Base-by-base conservation (phyloP, 2,329 filamentous ascomycete species). In the Xylariaceae sp. region DNA sequence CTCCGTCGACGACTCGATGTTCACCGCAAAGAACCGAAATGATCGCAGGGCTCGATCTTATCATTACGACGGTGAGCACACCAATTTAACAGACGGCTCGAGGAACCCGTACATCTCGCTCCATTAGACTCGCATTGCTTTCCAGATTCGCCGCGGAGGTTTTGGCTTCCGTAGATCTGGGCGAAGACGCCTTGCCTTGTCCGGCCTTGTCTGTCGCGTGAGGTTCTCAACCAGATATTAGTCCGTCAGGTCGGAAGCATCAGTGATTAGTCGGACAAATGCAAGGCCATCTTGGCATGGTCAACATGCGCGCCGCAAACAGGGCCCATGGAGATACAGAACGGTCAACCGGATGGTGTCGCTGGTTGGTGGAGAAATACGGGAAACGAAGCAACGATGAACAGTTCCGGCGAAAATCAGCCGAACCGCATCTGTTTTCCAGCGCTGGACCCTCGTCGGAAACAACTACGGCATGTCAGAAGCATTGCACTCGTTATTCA, bases 121-220 rank as follows among this genome's bases (percentile, higher is more conserved):
- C 29, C 18, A 18, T n/a, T 5, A 15, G 45, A 49, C 9, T 12
- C 40, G 34, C 30, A 39, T 37, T 50, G n/a, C 22, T 36, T 53
- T 49, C 56, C 56, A n/a, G 32, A 58, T 58, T 54, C 37, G 51
- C 53, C 19, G 37, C 53, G 53, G 56, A 58, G 41, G 43, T 19
- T 51, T 13, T 29, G 21, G n/a, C 37, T 32, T 47, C 37, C 29
- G 49, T 30, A 26, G 51, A 49, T 8, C 26, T 41, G 37, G 49
- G 42, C 41, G 12, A 34, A 48, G 55, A 46, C 46, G n/a, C 48
- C 39, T 42, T 42, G 29, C 18, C 7, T 22, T 15, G 29, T 6
- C 22, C 8, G 46, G 34, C n/a, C n/a, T n/a, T n/a, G 8, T 30
- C 36, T 19, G 37, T 34, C 22, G 12, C 32, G 9, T 2, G 13